Conservation (phyloP, 31 red algal genomes). For the Porphyra umbilicalis region DNA sequence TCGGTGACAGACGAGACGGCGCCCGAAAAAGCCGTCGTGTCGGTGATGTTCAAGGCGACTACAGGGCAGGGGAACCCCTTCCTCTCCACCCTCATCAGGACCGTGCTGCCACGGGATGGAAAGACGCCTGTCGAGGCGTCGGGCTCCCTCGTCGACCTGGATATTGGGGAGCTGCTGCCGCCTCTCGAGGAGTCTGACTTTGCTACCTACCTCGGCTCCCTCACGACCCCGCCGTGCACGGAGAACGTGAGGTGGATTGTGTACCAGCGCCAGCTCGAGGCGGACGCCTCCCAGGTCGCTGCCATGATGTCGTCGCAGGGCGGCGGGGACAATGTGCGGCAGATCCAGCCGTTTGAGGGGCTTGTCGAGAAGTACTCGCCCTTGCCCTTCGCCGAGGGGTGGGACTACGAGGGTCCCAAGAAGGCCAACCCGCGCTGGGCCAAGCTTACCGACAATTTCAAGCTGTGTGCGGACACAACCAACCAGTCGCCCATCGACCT, state of each 20-base stretch:
- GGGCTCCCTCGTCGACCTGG: constrained; percentile 32
- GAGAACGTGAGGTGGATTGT: constrained; percentile 61
- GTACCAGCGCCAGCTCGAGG: constrained; percentile 11
- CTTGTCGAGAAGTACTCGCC: background rate
- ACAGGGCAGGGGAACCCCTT: constrained; percentile 1
- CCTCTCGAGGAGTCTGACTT: constrained; percentile 28
- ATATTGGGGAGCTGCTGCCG: constrained; percentile 23
- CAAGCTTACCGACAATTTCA: constrained; percentile 32
- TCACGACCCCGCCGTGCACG: constrained; percentile 63
- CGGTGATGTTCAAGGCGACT: constrained; percentile 5
- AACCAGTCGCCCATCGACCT: constrained; percentile 42
- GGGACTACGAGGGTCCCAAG: background rate
- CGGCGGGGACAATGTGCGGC: constrained; percentile 41
- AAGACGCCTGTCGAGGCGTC: background rate
- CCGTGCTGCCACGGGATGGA: background rate
- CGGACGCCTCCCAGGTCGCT: constrained; percentile 14
- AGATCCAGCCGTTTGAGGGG: constrained; percentile 23
- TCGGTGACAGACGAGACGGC: background rate
- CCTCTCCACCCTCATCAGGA: background rate
- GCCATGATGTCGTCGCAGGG: constrained; percentile 21
- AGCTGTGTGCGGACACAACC: constrained; percentile 5
- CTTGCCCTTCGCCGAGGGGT: background rate
- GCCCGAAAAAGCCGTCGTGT: background rate
- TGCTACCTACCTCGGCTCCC: constrained; percentile 33
- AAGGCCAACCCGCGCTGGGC: constrained; percentile 16